Evolutionary conservation across 2,329 filamentous ascomycete genomes (phyloP).

Genomic region (Colletotrichum sp.): DNA sequence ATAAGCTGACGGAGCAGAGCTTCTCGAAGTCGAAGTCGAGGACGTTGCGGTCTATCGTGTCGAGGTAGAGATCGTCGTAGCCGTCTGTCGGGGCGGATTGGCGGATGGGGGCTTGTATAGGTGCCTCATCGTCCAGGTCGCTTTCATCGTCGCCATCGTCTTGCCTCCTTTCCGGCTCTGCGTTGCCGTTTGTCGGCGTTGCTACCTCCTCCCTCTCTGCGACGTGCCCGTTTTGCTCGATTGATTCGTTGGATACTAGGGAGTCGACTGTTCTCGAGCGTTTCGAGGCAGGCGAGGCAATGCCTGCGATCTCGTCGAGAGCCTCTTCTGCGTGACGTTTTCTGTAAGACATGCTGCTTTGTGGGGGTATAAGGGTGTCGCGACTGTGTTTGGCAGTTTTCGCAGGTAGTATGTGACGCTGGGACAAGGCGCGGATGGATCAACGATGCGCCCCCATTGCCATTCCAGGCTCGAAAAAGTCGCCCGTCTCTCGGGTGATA

Average conservation of each 20-base stretch:
- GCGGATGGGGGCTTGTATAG: slow-evolving; percentile 56
- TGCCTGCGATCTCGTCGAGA: slow-evolving; percentile 59
- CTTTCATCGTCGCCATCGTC: slow-evolving; percentile 40
- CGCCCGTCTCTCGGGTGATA: background rate
- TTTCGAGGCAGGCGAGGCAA: slow-evolving; percentile 65
- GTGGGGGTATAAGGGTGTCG: background rate
- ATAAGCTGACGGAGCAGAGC: slow-evolving; percentile 92
- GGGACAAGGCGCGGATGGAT: background rate
- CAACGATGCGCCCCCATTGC: background rate
- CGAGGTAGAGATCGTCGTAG: slow-evolving; percentile 95
- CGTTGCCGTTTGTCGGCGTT: slow-evolving; percentile 25
- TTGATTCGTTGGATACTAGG: slow-evolving; percentile 33
- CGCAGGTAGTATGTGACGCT: background rate
- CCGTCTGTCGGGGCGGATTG: slow-evolving; percentile 83
- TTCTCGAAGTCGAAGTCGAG: slow-evolving; percentile 99
- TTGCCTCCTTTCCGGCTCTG: slow-evolving; percentile 25
- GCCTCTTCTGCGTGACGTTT: slow-evolving; percentile 68
- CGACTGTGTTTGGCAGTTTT: background rate
- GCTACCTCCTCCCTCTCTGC: slow-evolving; percentile 24
- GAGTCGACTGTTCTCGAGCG: slow-evolving; percentile 57
- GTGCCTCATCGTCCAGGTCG: slow-evolving; percentile 44
- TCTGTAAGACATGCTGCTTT: slow-evolving; percentile 5
- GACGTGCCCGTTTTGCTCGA: slow-evolving; percentile 36
- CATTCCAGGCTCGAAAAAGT: slow-evolving; percentile 13
- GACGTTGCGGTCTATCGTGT: slow-evolving; percentile 91